Evolutionary conservation across 176 grass and related monocot genomes (phyloP), one percentile per base, ranked within the genome.

Genomic region (Ensete glaucum): DNA sequence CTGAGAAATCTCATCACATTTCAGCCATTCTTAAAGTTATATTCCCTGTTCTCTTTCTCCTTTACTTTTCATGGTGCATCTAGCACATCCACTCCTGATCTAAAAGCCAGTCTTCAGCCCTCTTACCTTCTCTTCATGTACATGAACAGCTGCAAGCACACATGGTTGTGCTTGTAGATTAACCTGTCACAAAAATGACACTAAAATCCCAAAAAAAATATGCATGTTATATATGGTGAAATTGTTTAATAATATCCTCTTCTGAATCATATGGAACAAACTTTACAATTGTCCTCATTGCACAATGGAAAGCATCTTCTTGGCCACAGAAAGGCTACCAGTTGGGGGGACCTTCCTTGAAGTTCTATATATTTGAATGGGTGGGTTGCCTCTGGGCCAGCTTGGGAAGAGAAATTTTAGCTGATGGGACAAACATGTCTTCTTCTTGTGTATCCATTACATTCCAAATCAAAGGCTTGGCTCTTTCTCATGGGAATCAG

Each of bases 1-100:
- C 17, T 50, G 67, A 70, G 34, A 70, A 52, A 70, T 52, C 67
- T 70, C 11, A 70, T 70, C 48, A 49, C 67, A 70, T 70, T 70
- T 70, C 16, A 51, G 67, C 67, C 67, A 21, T 70, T 70, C 67
- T 51, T 70, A 70, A 70, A 70, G 29, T 19, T 52, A 21, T 51
- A 51, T 21, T 51, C 17, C 4, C 67, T 70, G 10, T 70, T 12
- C 34, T 70, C 43, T 69, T 69, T 69, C 34, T 25, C 16, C 67
- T 70, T 20, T 9, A 49, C 34, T 70, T 70, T 70, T 70, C 43
- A 50, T 70, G 3, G 17, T 52, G 48, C 67, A 70, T 50, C 17
- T 51, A 49, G 51, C 51, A 43, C 67, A 70, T 43, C 48, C 16
- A 50, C 43, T 51, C 48, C 67, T 52, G 12, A 9, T 50, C 11